Base-by-base conservation (phyloP, 75 land plant species). In the Cryptomeria japonica region DNA sequence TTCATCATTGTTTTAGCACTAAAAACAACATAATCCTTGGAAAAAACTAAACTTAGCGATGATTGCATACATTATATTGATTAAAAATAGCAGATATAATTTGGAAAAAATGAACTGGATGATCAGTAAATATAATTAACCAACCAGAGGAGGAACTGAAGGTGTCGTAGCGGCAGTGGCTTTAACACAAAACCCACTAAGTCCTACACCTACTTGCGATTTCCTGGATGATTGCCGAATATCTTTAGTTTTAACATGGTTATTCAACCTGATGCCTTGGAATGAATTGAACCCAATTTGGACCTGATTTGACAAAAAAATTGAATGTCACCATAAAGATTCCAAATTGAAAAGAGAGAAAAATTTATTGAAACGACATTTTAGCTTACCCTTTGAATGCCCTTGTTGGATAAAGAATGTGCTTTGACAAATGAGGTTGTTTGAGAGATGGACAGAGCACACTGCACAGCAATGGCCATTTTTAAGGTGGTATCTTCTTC, bases 91-190 rank as follows among this genome's bases (percentile, higher is more conserved):
- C 28, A 79, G 5, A 8, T 22, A 42, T 7, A 39, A 80, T 22
- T 41, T 9, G 25, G 19, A 80, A 39, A 22, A 1, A 32, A 31
- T 19, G 19, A 19, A 41, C 22, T 42, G n/a, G 28, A 11, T 31
- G 32, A 72, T 31, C 76, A 25, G 46, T 39, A 25, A 80, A 19
- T 19, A 18, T 42, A 42, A 42, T 19, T 9, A 25, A 80, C 83
- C 22, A 80, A 80, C 83, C 83, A 39, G 46, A 39, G 83, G 83
- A 80, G 83, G 42, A 80, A 41, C 47, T 42, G 46, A 38, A 80
- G 83, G 47, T 19, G 83, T 46, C 15, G 83, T 19, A 9, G 83
- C 22, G 22, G 83, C 42, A 41, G 83, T 80, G 83, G 47, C 83
- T 42, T n/a, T 80, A 25, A 42, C 46, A 39, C 10, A 7, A 42